Base-by-base conservation (phyloP, 495 filamentous ascomycete genomes). In the Penicillium waksmanii region DNA sequence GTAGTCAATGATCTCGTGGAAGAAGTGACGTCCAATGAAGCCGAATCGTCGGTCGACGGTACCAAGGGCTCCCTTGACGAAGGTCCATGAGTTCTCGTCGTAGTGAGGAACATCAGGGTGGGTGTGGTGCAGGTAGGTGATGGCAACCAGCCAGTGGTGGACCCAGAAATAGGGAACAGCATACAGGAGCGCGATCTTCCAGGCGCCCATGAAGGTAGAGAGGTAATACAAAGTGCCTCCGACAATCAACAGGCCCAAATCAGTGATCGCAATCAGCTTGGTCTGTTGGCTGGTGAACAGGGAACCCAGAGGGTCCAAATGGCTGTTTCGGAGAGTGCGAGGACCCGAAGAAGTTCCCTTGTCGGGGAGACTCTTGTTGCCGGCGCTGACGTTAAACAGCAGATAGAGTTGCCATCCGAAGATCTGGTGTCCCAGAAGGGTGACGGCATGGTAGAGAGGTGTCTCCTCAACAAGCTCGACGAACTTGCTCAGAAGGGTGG, bases 1-100 rank as follows among this genome's bases (percentile, higher is more conserved):
- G 49, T 90, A 93, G 77, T 96, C 92, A 73, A 94, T 89, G 72
- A 96, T 95, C 68, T 92, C 90, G 79, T 96, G 92, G 77, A 96
- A 84, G 63, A 96, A 82, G 63, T 88, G 84, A 57, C 90, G 89
- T 38, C 92, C 92, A 69, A 93, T 88, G 78, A 94, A 95, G 53
- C 92, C 91, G 64, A 93, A 91, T 66, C 93, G 89, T 65, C 92
- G 90, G 69, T 96, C 92, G 56, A 96, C 90, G 36, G 92, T 96
- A 36, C 89, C 87, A 46, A 91, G 89, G 46, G 92, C 90, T 49
- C 92, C 92, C 67, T 90, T 90, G 51, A 90, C 85, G 72, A 88
- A 96, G 71, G 87, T 93, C 92, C 92, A 96, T 61, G 87, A 74
- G 33, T 86, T 80, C 35, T 82, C 80, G 35, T 82, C 82, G 77